Evolutionary conservation across 225 moss, liverwort and hornwort genomes (phyloP).

Genomic region (Thuidium tamariscinum): DNA sequence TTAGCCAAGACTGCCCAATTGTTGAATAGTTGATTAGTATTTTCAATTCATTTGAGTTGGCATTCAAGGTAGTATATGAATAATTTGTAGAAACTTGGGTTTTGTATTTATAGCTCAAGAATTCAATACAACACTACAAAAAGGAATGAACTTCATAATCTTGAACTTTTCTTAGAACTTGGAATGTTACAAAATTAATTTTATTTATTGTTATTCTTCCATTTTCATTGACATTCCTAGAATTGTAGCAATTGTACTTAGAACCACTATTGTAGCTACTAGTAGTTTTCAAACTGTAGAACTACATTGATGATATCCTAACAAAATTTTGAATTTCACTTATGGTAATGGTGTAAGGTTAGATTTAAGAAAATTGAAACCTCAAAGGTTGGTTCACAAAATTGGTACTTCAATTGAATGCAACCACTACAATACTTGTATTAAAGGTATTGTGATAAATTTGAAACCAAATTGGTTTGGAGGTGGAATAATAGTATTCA

Average conservation of each 20-base stretch:
- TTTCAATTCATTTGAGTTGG: not conserved
- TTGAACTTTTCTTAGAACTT: not conserved
- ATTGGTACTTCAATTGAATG: not conserved
- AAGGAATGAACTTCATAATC: not conserved
- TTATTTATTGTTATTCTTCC: not conserved
- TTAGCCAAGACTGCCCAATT: not conserved
- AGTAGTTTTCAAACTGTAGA: too few species aligned
- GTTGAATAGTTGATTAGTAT: fast-evolving
- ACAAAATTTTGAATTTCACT: fast-evolving
- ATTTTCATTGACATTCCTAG: not conserved
- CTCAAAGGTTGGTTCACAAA: fast-evolving
- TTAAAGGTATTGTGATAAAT: not conserved
- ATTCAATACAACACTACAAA: not conserved
- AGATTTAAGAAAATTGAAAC: not conserved
- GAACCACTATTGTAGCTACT: not conserved
- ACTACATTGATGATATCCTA: too few species aligned
- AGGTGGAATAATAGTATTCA: too few species aligned
- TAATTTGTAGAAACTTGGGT: fast-evolving
- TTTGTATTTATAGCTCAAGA: not conserved
- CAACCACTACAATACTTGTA: not conserved
- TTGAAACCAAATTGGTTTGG: not conserved
- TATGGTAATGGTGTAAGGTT: not conserved
- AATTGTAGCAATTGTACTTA: too few species aligned
- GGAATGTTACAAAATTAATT: not conserved
- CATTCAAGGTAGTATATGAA: not conserved